phyloP scores from a whole-genome alignment of 1,139 yeast species.

The Martiniozyma asiatica region DNA sequence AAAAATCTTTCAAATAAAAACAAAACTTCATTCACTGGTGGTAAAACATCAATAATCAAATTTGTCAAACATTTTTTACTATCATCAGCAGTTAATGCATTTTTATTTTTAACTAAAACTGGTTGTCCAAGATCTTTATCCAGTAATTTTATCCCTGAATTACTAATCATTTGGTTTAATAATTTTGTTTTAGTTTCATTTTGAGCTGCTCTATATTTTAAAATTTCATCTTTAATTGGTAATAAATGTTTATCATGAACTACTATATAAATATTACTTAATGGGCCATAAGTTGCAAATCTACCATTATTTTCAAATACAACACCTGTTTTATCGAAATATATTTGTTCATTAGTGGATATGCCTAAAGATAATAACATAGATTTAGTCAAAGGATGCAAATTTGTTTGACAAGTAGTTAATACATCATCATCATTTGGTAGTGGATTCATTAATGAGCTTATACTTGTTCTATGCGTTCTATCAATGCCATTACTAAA shows the following conservation, averaged over 20 bases:
- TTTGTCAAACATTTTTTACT: too few relatives aligned
- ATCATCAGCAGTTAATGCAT: too few relatives aligned
- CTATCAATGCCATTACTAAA: too few relatives aligned
- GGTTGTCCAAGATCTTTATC: not conserved
- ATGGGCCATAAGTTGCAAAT: slow-evolving; percentile 2
- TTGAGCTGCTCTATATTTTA: not conserved
- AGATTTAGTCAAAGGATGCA: too few relatives aligned
- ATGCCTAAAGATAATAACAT: too few relatives aligned
- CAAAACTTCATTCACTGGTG: slow-evolving; percentile 34
- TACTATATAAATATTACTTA: slow-evolving; percentile 1
- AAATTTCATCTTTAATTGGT: not conserved
- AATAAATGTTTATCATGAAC: slow-evolving; percentile 3
- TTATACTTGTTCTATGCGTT: slow-evolving; percentile 3
- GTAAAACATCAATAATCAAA: slow-evolving; percentile 32
- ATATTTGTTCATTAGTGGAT: too few relatives aligned
- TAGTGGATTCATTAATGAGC: slow-evolving; percentile 5
- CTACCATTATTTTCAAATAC: too few relatives aligned
- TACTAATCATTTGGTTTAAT: not conserved
- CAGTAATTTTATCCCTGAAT: slow-evolving; percentile 1
- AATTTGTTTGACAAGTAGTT: too few relatives aligned
- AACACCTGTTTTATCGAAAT: too few relatives aligned
- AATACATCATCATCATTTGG: too few relatives aligned
- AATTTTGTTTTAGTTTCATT: too few relatives aligned
- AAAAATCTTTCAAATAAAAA: slow-evolving; percentile 34
- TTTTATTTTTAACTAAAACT: too few relatives aligned